Base-by-base conservation (phyloP, 129 eudicot genomes). In the Flaveria ramosissima region DNA sequence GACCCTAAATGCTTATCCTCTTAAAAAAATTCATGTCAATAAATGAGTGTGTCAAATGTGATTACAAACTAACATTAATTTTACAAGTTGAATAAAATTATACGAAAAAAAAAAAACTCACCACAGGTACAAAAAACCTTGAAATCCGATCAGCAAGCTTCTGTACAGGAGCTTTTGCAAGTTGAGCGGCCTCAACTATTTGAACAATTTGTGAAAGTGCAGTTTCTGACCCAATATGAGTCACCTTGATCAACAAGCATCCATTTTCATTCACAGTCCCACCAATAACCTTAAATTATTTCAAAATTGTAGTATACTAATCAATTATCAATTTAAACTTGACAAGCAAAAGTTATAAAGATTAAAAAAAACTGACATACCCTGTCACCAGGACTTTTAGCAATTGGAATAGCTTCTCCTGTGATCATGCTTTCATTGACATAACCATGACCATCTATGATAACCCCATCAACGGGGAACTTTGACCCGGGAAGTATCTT, bases 381-480 rank as follows among this genome's bases (percentile, higher is more conserved):
- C 80, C 61, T 80, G 62, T 84, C 87, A 24, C 87, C 87, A 9
- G 64, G 46, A 53, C 30, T 72, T 70, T 84, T 84, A 50, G 72
- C 80, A 75, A 80, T 56, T 9, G 88, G 85, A 47, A 70, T 76
- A 56, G 88, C 85, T 77, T 84, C 88, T 23, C 88, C 88, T 39
- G 88, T 84, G 12, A 84, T 80, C 88, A 84, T 84, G 48, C 88
- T 84, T 67, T 84, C 88, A 60, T 84, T 81, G 23, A 84, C 88
- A 51, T 80, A 72, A 39, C 88, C 84, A 75, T 77, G 80, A 1
- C 88, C 88, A 45, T 75, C 77, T 12, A 80, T 30, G 5, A 84
- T 81, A 43, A 77, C 57, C n/a, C 88, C 88, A 52, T 84, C 88
- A 36, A 78, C 78, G 0, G 85, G 79, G 36, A 84, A 82, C 26